phyloP scores from a whole-genome alignment of 306 rosid genomes.

The Quercus engelmannii region DNA sequence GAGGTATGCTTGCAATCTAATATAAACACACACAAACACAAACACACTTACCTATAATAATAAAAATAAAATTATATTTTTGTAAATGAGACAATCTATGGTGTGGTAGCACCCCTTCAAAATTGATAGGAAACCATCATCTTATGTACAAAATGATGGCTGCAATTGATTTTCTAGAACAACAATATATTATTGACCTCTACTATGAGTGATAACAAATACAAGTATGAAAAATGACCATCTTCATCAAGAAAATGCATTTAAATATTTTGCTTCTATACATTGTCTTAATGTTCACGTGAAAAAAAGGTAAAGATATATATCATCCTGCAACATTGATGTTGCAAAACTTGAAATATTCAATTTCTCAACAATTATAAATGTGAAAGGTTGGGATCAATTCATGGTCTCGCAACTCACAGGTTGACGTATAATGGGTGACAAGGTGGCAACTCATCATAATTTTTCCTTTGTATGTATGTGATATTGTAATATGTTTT shows the following conservation, averaged over 20 bases:
- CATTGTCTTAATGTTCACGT: not conserved
- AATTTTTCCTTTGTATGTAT: not conserved
- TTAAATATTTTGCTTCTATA: not conserved
- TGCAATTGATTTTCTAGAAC: not conserved
- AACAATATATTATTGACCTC: not conserved
- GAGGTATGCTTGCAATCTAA: constrained; percentile 2
- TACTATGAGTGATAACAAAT: not conserved
- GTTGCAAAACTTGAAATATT: not conserved
- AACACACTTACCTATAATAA: too few relatives aligned
- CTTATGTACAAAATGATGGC: not conserved
- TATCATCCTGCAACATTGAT: not conserved
- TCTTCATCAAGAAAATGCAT: not conserved
- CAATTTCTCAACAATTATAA: not conserved
- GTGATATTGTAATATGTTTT: not conserved
- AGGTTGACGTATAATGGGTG: not conserved
- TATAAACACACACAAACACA: not conserved
- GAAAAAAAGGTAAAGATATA: not conserved
- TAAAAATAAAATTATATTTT: not conserved
- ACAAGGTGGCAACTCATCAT: not conserved
- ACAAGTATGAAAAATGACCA: not conserved
- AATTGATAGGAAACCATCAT: not conserved
- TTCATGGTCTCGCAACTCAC: not conserved
- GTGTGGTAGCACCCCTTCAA: not conserved
- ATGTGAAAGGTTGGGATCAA: not conserved
- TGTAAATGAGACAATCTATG: not conserved